These are phyloP conservation scores for Stachybotrys elegans DNA, from an alignment of 2,329 filamentous ascomycete species.

Conservation along the genomic window DNA sequence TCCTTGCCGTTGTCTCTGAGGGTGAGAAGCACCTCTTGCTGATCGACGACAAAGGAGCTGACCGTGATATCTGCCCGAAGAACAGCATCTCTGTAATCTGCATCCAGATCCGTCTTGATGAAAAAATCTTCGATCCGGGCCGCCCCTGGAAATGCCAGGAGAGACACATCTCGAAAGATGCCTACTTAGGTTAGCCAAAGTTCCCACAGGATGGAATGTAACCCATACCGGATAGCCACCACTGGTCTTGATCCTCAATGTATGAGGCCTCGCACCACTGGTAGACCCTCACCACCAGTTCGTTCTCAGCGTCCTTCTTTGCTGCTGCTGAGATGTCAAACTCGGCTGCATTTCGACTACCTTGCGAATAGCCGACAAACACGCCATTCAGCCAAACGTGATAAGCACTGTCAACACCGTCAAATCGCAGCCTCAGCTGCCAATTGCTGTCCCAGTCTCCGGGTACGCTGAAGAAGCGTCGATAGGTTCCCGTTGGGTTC, in stretches of 20 bases:
- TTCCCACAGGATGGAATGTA: neutral
- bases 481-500: constrained; percentile 62
- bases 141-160: constrained; percentile 50
- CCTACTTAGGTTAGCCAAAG: constrained; percentile 20
- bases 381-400: constrained; percentile 64
- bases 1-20: neutral
- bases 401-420: constrained; percentile 68
- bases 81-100: constrained; percentile 43
- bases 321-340: constrained; percentile 58
- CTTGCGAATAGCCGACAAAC: constrained; percentile 63
- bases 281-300: constrained; percentile 61
- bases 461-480: constrained; percentile 50
- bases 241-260: constrained; percentile 67
- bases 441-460: constrained; percentile 33
- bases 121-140: constrained; percentile 53
- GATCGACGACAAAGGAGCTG: too few relatives aligned
- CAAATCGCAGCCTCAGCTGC: constrained; percentile 60
- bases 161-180: constrained; percentile 62
- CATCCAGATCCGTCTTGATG: constrained; percentile 51
- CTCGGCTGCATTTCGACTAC: constrained; percentile 62
- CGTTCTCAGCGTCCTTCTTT: constrained; percentile 38
- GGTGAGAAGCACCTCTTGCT: neutral
- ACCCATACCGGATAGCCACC: constrained; percentile 55
- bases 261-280: constrained; percentile 66
- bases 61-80: neutral